Evolutionary conservation across 495 filamentous ascomycete species (phyloP).

Genomic region (Hyphodiscus hymeniophilus): DNA sequence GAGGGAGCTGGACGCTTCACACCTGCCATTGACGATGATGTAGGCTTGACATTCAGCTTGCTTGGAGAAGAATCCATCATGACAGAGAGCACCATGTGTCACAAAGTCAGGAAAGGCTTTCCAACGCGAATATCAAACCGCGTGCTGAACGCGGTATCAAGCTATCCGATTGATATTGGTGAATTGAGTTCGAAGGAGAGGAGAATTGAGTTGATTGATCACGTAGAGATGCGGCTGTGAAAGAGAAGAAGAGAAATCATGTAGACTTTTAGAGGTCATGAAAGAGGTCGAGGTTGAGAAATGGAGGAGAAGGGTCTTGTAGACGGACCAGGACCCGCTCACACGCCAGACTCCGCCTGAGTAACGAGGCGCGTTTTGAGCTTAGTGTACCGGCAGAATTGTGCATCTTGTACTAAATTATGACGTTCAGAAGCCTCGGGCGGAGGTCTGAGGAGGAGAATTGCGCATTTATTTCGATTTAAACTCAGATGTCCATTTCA

Average conservation of each 20-base stretch:
- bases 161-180: slow-evolving; percentile 10
- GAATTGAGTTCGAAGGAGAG: background rate
- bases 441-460: too few species aligned
- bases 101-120: slow-evolving; percentile 2
- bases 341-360: too few species aligned
- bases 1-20: slow-evolving; percentile 73
- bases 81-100: slow-evolving; percentile 6
- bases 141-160: slow-evolving; percentile 17
- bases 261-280: slow-evolving; percentile 15
- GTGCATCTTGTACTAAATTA: slow-evolving; percentile 9
- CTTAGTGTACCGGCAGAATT: too few species aligned
- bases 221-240: background rate
- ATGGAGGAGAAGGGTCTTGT: background rate
- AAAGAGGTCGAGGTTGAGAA: background rate
- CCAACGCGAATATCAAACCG: slow-evolving; percentile 12
- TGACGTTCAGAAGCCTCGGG: too few species aligned
- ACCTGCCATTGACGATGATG: slow-evolving; percentile 45
- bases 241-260: slow-evolving; percentile 7
- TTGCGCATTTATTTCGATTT: too few species aligned
- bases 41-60: slow-evolving; percentile 21
- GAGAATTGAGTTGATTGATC: background rate
- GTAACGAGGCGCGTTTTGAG: slow-evolving; percentile 7
- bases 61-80: slow-evolving; percentile 26
- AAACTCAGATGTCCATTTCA: too few species aligned
- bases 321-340: too few species aligned